phyloP scores from a whole-genome alignment of 352 stramenopile genomes.

The Phytophthora meadii region DNA sequence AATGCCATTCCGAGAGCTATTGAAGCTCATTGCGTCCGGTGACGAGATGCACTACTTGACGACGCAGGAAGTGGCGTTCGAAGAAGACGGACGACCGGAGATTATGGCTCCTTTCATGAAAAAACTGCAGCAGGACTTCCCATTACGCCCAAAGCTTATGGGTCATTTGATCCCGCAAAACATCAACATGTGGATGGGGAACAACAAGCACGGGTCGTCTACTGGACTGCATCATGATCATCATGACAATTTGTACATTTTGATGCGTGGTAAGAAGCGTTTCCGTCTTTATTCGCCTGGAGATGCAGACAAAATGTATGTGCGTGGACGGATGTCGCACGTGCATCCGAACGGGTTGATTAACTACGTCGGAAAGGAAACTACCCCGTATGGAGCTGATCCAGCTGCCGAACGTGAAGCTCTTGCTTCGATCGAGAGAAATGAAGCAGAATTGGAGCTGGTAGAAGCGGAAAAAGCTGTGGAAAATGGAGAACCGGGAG shows the following conservation, averaged over 20 bases:
- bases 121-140: slow-evolving; percentile 80
- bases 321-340: slow-evolving; percentile 73
- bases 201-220: slow-evolving; percentile 80
- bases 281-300: slow-evolving; percentile 95
- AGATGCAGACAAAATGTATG: slow-evolving; percentile 93
- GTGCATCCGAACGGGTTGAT: slow-evolving; percentile 97
- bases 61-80: slow-evolving; percentile 88
- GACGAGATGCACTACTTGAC: slow-evolving; percentile 91
- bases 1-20: slow-evolving; percentile 82
- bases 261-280: slow-evolving; percentile 93
- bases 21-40: slow-evolving; percentile 69
- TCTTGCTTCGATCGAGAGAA: slow-evolving; percentile 68
- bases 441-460: slow-evolving; percentile 69
- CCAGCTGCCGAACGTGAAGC: slow-evolving; percentile 58
- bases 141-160: slow-evolving; percentile 85
- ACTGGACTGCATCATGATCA: slow-evolving; percentile 98
- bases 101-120: slow-evolving; percentile 89
- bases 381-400: slow-evolving; percentile 81
- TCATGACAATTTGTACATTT: slow-evolving; percentile 99
- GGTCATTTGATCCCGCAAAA: slow-evolving; percentile 93
- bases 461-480: slow-evolving; percentile 60
- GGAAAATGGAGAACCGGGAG: slow-evolving; percentile 53
- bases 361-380: slow-evolving; percentile 93
- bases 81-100: slow-evolving; percentile 77
- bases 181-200: slow-evolving; percentile 98